Percentiles rank a stretch among this genome's conserved stretches.
phyloP scores from a whole-genome alignment of 1,284 basidiomycete species.

The Kwoniella shivajii region DNA sequence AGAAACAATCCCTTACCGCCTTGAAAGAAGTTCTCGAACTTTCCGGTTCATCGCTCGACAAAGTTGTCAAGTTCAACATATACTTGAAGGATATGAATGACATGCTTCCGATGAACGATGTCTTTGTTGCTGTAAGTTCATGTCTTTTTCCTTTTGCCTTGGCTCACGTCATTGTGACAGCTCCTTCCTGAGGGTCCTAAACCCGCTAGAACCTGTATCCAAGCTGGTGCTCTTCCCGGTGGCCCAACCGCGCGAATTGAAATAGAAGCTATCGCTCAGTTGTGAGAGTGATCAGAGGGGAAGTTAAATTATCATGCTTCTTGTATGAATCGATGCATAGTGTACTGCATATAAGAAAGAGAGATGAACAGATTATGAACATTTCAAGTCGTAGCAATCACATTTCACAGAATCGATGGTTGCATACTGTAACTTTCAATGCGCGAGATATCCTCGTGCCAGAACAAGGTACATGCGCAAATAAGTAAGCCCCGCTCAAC shows the following conservation, averaged over 20 bases:
- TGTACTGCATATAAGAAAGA: too few species aligned
- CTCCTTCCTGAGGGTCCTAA: constrained; percentile 14
- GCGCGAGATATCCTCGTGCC: too few species aligned
- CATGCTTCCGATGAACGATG: constrained; percentile 34
- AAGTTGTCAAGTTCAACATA: constrained; percentile 75
- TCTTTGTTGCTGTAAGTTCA: constrained; percentile 26
- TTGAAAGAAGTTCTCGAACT: constrained; percentile 41
- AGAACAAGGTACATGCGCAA: too few species aligned
- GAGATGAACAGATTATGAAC: too few species aligned
- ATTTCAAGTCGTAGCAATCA: too few species aligned
- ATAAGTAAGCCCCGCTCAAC: constrained; percentile 1
- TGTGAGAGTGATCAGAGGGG: too few species aligned
- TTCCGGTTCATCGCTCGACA: constrained; percentile 66
- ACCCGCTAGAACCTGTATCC: constrained; percentile 36
- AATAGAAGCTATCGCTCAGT: constrained; percentile 43
- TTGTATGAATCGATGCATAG: too few species aligned
- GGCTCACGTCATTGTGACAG: not conserved
- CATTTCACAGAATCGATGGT: too few species aligned
- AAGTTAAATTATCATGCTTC: too few species aligned
- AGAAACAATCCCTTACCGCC: constrained; percentile 17
- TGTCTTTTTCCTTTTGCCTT: too few species aligned
- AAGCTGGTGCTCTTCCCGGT: constrained; percentile 30
- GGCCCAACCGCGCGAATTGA: constrained; percentile 26
- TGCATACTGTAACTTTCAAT: too few species aligned
- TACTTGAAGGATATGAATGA: constrained; percentile 34